Base-by-base conservation (phyloP, 2,329 filamentous ascomycete species). In the Grosmannia clavigera region DNA sequence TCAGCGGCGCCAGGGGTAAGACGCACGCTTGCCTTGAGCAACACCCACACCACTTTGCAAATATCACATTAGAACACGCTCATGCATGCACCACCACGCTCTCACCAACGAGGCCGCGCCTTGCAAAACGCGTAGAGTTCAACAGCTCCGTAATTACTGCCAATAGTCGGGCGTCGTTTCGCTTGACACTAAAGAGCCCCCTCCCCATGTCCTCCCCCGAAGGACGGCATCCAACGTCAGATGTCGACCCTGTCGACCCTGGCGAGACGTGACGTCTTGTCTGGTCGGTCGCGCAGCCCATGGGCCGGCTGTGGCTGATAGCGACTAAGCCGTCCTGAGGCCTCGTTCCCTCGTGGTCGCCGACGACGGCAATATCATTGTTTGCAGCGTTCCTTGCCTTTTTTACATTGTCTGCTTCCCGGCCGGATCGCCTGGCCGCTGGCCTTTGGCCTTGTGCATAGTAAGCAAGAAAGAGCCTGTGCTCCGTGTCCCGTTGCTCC, bases 151-250 rank as follows among this genome's bases (percentile, higher is more conserved):
- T 33, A 58, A 50, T 59, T 27, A 43, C 55, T 60, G 55, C 61
- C 61, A 56, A 62, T 61, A 50, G 60, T 40, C 33, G 50, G 31
- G 25, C 56, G 33, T 31, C 51, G 29, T 55, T 55, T 55, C 38
- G 55, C 27, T 46, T 27, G 38, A 25, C 52, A 54, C 38, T 48
- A 53, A 58, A 14, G 27, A 11, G 33, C 6, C 33, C 35, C 22
- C n/a, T n/a, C 25, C n/a, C 33, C 35, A 27, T 56, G 11, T 29
- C 43, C 35, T 43, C 51, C 51, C 22, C 51, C 33, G 35, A 52
- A 29, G 50, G 31, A 51, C 48, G 48, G 54, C 54, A 43, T 46
- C 55, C 40, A 48, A 48, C 43, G 55, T 57, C 55, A 57, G 55
- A 57, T 57, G 55, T 46, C 43, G 43, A 46, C 40, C 4, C 19